Base-by-base conservation (phyloP, 2,329 filamentous ascomycete genomes). In the Aspergillus oerlinghausenensis region DNA sequence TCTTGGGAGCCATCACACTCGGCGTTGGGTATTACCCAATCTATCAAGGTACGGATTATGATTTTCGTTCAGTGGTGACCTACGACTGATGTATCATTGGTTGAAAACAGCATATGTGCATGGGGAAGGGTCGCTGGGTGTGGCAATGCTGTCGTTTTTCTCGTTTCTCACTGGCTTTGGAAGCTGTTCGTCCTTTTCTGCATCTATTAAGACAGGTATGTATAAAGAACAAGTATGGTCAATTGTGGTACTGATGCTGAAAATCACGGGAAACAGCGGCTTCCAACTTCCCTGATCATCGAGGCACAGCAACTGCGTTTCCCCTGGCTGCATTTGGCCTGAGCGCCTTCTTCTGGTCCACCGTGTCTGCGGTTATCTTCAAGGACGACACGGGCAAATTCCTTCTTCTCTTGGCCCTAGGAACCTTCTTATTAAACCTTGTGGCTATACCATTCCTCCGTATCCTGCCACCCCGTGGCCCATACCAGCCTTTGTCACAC, bases 321-420 rank as follows among this genome's bases (percentile, higher is more conserved):
- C 93, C 94, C 5, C 76, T 97, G 55, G 90, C 94, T 55, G 92
- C 90, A 3, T 97, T 97, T 70, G 94, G 94, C 3, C 77, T 99
- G 56, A 97, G 92, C 71, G 94, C 94, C 54, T 94, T 99, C 76
- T 96, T 97, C 79, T 99, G 97, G 77, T 93, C 94, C 0, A 81
- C 87, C 2, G 75, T 95, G 35, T 90, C 91, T 23, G 84, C 85
- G 19, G 70, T 95, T 49, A 78, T 90, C 43, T 92, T 96, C 69
- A 89, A 90, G 2, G 90, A 91, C 42, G 86, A 95, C 66, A 94
- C 92, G 0, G 88, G 88, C 55, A 83, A 84, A 42, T 92, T 97
- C 65, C 80, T 99, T 56, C 79, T 93, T 61, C 78, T 97, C 28
- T 80, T 99, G 43, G 86, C 92, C 3, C 80, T 85, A 60, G 92